These are phyloP conservation scores for Picochlorum sp. DNA, from an alignment of 139 green algal species.

Conservation along the genomic window DNA sequence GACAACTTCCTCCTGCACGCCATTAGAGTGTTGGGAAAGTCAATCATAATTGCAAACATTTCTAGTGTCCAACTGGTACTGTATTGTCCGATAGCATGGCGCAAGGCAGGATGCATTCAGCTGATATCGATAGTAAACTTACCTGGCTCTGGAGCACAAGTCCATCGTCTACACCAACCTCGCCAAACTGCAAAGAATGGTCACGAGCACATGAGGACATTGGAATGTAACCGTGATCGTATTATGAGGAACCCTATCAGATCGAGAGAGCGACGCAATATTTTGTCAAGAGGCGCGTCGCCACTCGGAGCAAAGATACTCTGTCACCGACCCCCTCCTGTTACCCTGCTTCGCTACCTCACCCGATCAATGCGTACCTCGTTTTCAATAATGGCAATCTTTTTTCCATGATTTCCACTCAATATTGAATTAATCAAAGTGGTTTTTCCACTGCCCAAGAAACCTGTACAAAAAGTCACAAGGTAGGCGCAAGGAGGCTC, in stretches of 20 bases:
- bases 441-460: slow-evolving; percentile 56
- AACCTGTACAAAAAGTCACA: neutral
- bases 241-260: neutral
- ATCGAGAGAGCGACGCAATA: neutral
- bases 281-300: too few relatives aligned
- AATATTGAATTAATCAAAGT: slow-evolving; percentile 78
- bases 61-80: neutral
- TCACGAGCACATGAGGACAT: neutral
- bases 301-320: neutral
- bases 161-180: slow-evolving; percentile 66
- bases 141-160: slow-evolving; percentile 54
- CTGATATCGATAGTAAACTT: too few relatives aligned
- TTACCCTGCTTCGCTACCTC: neutral
- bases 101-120: neutral
- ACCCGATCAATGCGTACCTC: slow-evolving; percentile 26
- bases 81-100: neutral
- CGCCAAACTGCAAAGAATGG: slow-evolving; percentile 37
- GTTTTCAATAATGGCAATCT: slow-evolving; percentile 76
- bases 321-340: neutral
- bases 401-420: slow-evolving; percentile 53
- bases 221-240: neutral
- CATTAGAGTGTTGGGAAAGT: too few relatives aligned
- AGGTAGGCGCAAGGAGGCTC: neutral
- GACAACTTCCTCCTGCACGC: slow-evolving; percentile 63
- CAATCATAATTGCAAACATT: neutral